Conservation (phyloP, 345 rosid genomes). For the Dimocarpus longan region DNA sequence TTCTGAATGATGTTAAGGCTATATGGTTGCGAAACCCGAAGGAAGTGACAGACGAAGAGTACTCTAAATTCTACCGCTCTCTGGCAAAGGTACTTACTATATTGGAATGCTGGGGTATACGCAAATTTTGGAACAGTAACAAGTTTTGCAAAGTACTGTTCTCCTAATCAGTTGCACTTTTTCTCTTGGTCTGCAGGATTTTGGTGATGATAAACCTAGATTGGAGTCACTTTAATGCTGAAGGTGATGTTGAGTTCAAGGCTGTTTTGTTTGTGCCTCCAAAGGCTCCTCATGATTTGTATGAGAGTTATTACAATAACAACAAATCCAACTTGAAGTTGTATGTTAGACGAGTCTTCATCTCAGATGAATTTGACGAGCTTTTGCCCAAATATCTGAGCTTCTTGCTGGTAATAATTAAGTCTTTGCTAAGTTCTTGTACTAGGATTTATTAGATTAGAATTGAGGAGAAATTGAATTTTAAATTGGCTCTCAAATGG, state of each 20-base stretch:
- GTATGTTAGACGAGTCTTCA: slow-evolving; percentile 94
- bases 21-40: slow-evolving; percentile 96
- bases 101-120: neutral
- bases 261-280: slow-evolving; percentile 95
- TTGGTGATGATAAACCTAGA: slow-evolving; percentile 85
- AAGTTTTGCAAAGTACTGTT: neutral
- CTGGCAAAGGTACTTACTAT: slow-evolving; percentile 69
- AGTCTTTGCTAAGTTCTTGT: neutral
- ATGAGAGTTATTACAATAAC: slow-evolving; percentile 89
- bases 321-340: slow-evolving; percentile 89
- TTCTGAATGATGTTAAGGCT: slow-evolving; percentile 93
- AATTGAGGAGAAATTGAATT: neutral
- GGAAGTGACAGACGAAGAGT: slow-evolving; percentile 94
- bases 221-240: slow-evolving; percentile 96
- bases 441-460: neutral
- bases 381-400: slow-evolving; percentile 90
- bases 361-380: slow-evolving; percentile 97
- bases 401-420: slow-evolving; percentile 72
- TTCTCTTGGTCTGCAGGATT: slow-evolving; percentile 58
- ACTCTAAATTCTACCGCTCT: slow-evolving; percentile 83
- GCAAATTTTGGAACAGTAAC: neutral
- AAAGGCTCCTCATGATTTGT: slow-evolving; percentile 89
- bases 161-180: slow-evolving; percentile 10
- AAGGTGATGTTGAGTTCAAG: slow-evolving; percentile 98
- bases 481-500: slow-evolving; percentile 11